Conservation (phyloP, 331 rosid species). For the Cydonia oblonga region DNA sequence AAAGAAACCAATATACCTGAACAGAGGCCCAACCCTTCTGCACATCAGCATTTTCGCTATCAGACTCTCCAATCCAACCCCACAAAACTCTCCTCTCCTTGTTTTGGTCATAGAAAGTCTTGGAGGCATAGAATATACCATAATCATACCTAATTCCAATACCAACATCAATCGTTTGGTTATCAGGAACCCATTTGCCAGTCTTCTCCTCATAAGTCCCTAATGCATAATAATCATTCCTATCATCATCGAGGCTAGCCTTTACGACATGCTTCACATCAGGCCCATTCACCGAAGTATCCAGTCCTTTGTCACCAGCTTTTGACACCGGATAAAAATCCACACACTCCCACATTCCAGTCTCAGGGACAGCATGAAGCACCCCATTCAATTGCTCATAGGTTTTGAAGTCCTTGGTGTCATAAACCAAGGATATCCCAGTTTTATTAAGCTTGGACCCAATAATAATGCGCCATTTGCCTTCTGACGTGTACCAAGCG, state of each 20-base stretch:
- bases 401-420: conserved; percentile 52
- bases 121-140: conserved; percentile 73
- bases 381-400: conserved; percentile 37
- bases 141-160: conserved; percentile 68
- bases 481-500: conserved; percentile 67
- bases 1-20: conserved; percentile 34
- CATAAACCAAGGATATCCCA: conserved; percentile 58
- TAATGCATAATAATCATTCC: conserved; percentile 64
- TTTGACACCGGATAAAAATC: conserved; percentile 63
- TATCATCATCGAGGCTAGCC: conserved; percentile 62
- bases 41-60: conserved; percentile 63
- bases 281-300: conserved; percentile 44
- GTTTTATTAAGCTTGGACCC: conserved; percentile 62
- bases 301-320: conserved; percentile 31
- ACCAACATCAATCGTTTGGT: conserved; percentile 50
- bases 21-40: conserved; percentile 81
- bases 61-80: conserved; percentile 88
- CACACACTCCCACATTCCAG: conserved; percentile 94
- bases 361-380: conserved; percentile 48
- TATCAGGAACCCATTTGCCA: conserved; percentile 43
- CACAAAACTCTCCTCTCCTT: conserved; percentile 65
- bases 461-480: conserved; percentile 58
- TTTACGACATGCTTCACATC: conserved; percentile 64
- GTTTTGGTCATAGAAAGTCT: conserved; percentile 51
- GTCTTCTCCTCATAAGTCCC: conserved; percentile 59